These are phyloP conservation scores for Cryptococcus maquisensis DNA, from an alignment of 1,284 basidiomycete genomes.

Conservation along the genomic window DNA sequence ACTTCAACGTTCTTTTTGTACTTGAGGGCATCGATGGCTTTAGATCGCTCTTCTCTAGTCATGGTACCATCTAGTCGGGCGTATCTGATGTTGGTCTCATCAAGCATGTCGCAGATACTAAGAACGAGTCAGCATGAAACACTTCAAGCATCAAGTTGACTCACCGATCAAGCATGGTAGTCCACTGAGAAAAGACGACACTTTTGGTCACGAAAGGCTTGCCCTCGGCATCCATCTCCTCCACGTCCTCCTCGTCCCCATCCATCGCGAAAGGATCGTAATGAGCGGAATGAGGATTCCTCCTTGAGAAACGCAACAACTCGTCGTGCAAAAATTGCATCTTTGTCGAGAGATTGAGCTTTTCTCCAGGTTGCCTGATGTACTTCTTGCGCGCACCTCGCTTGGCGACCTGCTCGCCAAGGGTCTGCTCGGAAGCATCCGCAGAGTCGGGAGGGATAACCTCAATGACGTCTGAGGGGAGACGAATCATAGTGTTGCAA, in stretches of 20 bases:
- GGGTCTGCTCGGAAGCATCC: slow-evolving; percentile 52
- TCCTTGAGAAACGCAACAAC: slow-evolving; percentile 67
- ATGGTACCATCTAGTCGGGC: slow-evolving; percentile 93
- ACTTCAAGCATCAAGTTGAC: slow-evolving; percentile 26
- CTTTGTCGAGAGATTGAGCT: slow-evolving; percentile 76
- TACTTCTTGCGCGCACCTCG: slow-evolving; percentile 57
- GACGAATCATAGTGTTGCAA: slow-evolving; percentile 63
- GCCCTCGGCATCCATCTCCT: slow-evolving; percentile 64
- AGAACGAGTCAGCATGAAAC: slow-evolving; percentile 3
- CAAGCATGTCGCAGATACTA: slow-evolving; percentile 82
- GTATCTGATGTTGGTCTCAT: slow-evolving; percentile 72
- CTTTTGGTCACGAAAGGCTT: slow-evolving; percentile 60
- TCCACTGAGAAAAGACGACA: slow-evolving; percentile 96
- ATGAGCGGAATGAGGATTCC: slow-evolving; percentile 77
- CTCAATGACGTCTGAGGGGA: slow-evolving; percentile 67
- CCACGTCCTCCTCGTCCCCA: slow-evolving; percentile 57
- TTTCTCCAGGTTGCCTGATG: slow-evolving; percentile 64
- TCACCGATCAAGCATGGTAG: slow-evolving; percentile 87
- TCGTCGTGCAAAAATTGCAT: slow-evolving; percentile 72
- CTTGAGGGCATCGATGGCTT: slow-evolving; percentile 85
- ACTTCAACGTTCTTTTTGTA: slow-evolving; percentile 80
- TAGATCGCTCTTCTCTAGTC: slow-evolving; percentile 86
- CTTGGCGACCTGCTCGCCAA: slow-evolving; percentile 18
- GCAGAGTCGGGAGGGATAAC: slow-evolving; percentile 56
- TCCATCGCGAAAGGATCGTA: slow-evolving; percentile 58